Evolutionary conservation across 2,329 filamentous ascomycete genomes (phyloP), one percentile per base, ranked within the genome.

Genomic region (Botrytis sinoallii): DNA sequence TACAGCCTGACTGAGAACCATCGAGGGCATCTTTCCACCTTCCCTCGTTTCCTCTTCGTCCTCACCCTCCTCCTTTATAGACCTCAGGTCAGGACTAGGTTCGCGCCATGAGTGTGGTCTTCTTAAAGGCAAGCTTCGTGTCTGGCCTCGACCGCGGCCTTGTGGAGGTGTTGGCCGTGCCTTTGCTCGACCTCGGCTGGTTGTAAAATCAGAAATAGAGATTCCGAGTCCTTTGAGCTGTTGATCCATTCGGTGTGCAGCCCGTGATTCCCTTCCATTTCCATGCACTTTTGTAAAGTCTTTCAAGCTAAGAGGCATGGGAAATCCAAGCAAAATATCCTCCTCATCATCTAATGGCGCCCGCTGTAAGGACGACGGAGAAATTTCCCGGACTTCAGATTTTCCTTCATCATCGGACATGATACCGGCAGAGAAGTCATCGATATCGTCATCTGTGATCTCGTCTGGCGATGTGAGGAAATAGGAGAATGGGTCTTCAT

Each of bases 401-500:
- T 73, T 67, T 4, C 57, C 67, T 20, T 75, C 74, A n/a, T 77
- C 73, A 8, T 77, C 74, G 7, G 77, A 77, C 73, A 81, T 79
- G 68, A 82, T 82, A 6, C 80, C 80, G 12, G 80, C 80, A 18
- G 77, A 78, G 5, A 81, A 78, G 46, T 82, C 80, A 44, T 79
- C 78, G 35, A 79, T 76, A 44, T 80, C 77, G n/a, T 77, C 75
- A 46, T 76, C 75, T 14, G 78, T 78, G 46, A 77, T 46, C 35
- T 81, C 78, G 25, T 79, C 79, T n/a, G 78, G 78, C 0, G 77
- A 76, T 18, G 80, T 77, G 63, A 82, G 80, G 72, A 82, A 82
- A 76, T 79, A 81, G 12, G 80, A 77, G 61, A 82, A 80, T 6
- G 80, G 80, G 72, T 82, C 77, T 16, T 79, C 79, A 61, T 82